Conservation (phyloP, 257 asterid species). For the Henckelia pumila region DNA sequence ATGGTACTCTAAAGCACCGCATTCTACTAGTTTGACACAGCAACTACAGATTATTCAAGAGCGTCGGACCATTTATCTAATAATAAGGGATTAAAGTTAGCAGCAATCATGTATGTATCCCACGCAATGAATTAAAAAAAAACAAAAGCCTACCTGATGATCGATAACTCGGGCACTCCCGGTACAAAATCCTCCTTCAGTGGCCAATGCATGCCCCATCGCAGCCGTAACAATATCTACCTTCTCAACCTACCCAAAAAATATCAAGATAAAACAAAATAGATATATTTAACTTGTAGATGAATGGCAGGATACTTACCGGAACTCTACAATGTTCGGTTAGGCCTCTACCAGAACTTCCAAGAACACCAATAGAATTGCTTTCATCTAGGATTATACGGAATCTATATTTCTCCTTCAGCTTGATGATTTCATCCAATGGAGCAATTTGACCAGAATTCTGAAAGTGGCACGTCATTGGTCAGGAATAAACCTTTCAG, state of each 20-base stretch:
- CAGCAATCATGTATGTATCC: slow-evolving; percentile 20
- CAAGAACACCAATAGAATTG: slow-evolving; percentile 92
- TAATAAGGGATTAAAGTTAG: neutral
- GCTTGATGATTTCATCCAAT: slow-evolving; percentile 68
- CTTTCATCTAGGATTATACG: slow-evolving; percentile 91
- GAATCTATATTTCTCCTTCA: slow-evolving; percentile 83
- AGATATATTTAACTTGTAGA: slow-evolving; percentile 23
- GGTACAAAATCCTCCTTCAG: slow-evolving; percentile 98
- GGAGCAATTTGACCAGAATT: slow-evolving; percentile 96
- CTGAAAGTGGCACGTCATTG: slow-evolving; percentile 40
- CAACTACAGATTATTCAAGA: slow-evolving; percentile 12
- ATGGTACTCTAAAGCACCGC: neutral
- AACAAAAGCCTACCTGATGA: slow-evolving; percentile 63
- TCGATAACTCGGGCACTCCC: slow-evolving; percentile 91
- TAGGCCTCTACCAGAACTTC: slow-evolving; percentile 85
- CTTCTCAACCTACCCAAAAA: slow-evolving; percentile 65
- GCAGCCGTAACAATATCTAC: slow-evolving; percentile 89
- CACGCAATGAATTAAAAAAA: neutral
- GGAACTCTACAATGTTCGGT: slow-evolving; percentile 76
- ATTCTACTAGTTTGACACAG: neutral
- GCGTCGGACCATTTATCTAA: neutral
- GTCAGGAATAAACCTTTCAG: slow-evolving; percentile 6
- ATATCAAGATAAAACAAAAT: slow-evolving; percentile 16
- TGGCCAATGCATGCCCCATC: slow-evolving; percentile 95
- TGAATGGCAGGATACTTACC: slow-evolving; percentile 42